Conservation (phyloP, 2,329 filamentous ascomycete genomes). For the Aotearoamyces nothofagi region DNA sequence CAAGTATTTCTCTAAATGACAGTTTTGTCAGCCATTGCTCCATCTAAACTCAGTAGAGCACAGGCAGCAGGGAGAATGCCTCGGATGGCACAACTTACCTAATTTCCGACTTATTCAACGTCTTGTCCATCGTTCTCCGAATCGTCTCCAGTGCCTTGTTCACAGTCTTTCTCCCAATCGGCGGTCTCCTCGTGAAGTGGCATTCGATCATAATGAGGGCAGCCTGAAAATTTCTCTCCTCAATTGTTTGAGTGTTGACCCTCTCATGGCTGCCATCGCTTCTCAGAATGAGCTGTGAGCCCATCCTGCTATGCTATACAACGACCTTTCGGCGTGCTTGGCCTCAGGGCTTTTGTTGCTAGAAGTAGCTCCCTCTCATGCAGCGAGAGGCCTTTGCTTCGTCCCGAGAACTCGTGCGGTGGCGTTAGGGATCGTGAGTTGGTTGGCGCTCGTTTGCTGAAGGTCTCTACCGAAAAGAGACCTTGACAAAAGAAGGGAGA, state of each 20-base stretch:
- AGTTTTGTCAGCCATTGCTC: not conserved
- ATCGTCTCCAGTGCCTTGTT: conserved; percentile 40
- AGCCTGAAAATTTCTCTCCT: conserved; percentile 46
- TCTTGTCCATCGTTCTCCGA: conserved; percentile 46
- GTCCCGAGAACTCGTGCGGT: no score
- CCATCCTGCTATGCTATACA: no score
- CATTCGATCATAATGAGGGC: conserved; percentile 46
- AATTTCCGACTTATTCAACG: conserved; percentile 40
- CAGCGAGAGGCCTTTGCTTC: no score
- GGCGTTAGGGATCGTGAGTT: no score
- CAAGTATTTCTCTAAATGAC: conserved; percentile 35
- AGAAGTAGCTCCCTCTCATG: no score
- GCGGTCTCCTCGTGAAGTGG: conserved; percentile 39
- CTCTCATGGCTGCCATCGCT: not conserved
- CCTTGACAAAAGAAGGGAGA: no score
- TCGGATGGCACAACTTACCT: conserved; percentile 25
- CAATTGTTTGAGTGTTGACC: conserved; percentile 29
- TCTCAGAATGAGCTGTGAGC: no score
- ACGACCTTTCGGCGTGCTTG: no score
- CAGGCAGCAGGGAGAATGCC: not conserved
- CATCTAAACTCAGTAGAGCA: not conserved
- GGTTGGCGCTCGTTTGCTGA: no score
- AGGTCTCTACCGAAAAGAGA: no score
- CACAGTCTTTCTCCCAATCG: conserved; percentile 40
- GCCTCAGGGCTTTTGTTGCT: no score